Evolutionary conservation across 495 filamentous ascomycete species (phyloP), one percentile per base, ranked within the genome.

Genomic region (Tuber microsphaerosporum): DNA sequence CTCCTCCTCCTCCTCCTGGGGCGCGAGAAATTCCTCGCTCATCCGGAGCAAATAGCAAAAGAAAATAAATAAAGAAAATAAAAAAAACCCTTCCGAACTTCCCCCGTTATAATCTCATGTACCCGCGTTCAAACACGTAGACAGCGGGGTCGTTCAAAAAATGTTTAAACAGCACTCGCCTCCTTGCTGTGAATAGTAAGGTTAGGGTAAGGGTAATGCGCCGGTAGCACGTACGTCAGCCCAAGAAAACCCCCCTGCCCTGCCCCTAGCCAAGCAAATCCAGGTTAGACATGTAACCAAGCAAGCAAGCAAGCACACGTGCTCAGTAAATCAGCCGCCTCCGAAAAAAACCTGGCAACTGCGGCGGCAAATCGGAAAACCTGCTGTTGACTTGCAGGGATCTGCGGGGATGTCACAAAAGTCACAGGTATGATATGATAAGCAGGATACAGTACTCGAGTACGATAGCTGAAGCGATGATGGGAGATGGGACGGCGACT

Each of bases 1-100:
- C 70, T 79, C 76, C 48, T 45, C 41, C 65, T 77, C 77, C 72
- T 72, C 73, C 42, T 43, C 42, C 42, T 12, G 8, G 65, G 76
- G 14, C 5, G 56, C 26, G 26, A 14, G 12, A 79, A 79, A 70
- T 75, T 56, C 73, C 70, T 68, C 72, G 37, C 74, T 68, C 71
- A 71, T 74, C 74, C 71, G 70, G 65, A 68, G 73, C 48, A 73
- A 70, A 70, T 65, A 71, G 68, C 20, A 71, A 75, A 46, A 69
- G 69, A 42, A 73, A 12, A 42, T 45, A 48, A 44, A 39, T 12
- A 22, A 61, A 61, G 10, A 74, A 65, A 74, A 78, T 56, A 74
- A 74, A 71, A 73, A 51, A 73, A 72, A 65, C 70, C 69, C 44
- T 69, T 68, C 72, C 70, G 73, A 37, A 75, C 26, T 65, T 16